Base-by-base conservation (phyloP, 1,284 basidiomycete species). In the Spongispora temasekensis region DNA sequence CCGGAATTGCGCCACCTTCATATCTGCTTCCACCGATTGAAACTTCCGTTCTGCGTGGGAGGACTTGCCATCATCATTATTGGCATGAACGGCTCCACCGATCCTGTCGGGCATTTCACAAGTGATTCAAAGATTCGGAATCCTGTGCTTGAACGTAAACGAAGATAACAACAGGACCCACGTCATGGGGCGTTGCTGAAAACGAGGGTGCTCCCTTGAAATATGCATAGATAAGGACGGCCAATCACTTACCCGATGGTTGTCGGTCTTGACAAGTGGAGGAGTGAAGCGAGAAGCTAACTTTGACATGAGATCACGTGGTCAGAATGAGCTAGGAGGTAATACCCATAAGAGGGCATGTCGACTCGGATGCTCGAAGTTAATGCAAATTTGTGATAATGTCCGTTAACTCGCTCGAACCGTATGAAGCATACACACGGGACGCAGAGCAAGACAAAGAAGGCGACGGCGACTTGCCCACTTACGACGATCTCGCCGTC, bases 401-500 rank as follows among this genome's bases (percentile, higher is more conserved):
- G 69, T 61, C 72, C 35, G 46, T 28, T 15, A 60, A 73, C 42
- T 59, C 74, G 17, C 53, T 57, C 46, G 65, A 66, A 13, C 63
- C 66, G 37, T 67, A 63, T 27, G 65, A 68, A 52, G 56, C 61
- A 1, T 73, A 76, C 35, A 63, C 57, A 25, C 67, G 73, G 17
- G 68, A 31, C n/a, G 74, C 74, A 23, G 89, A 91, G 67, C 85
- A 87, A 68, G 89, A 91, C 70, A 69, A 77, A 25, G 71, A 74
- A 19, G 84, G 82, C 28, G 82, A 78, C 37, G 84, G 87, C 58
- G 84, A 82, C 44, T 79, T 92, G 4, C 91, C 91, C 15, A 88
- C 87, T 2, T 93, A 93, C 68, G 87, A 91, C 63, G 87, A 89
- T 70, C 83, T 93, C 17, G 85, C 86, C 15, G 79, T 81, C 23